phyloP scores from a whole-genome alignment of 768 basidiomycete genomes.

The Podaxis carcinomalis region DNA sequence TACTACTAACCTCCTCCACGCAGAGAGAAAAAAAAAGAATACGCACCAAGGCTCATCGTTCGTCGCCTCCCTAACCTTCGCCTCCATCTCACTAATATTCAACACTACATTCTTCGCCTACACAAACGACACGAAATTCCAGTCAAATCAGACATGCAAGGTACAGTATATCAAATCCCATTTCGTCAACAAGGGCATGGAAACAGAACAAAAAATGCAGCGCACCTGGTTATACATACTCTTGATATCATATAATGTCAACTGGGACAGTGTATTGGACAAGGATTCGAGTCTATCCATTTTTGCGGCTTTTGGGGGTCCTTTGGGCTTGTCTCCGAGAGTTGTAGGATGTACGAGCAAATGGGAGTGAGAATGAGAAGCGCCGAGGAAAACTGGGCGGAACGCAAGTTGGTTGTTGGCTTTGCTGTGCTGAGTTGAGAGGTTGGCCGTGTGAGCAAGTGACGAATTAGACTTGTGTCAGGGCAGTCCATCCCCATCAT shows the following conservation, averaged over 20 bases:
- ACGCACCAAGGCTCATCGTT: slow-evolving; percentile 96
- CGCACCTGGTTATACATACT: slow-evolving; percentile 88
- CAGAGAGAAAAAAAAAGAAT: neutral
- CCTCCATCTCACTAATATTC: slow-evolving; percentile 96
- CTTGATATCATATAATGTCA: slow-evolving; percentile 93
- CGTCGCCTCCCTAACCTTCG: slow-evolving; percentile 93
- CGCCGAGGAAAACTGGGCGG: too few relatives aligned
- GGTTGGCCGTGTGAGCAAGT: neutral
- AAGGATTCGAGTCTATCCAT: slow-evolving; percentile 84
- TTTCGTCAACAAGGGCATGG: neutral
- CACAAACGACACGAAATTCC: neutral
- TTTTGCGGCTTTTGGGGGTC: neutral
- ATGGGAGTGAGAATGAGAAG: neutral
- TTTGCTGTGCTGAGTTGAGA: too few relatives aligned
- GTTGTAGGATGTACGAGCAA: too few relatives aligned
- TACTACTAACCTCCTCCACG: neutral
- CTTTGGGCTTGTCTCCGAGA: too few relatives aligned
- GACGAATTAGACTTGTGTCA: neutral
- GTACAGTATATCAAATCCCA: neutral
- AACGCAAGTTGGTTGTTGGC: too few relatives aligned
- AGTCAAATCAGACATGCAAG: neutral
- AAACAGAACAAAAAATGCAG: neutral
- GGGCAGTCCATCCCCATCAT: neutral
- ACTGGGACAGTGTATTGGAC: slow-evolving; percentile 68
- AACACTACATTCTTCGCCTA: slow-evolving; percentile 96